phyloP scores from a whole-genome alignment of 768 basidiomycete species.

The Agaricus blazei region DNA sequence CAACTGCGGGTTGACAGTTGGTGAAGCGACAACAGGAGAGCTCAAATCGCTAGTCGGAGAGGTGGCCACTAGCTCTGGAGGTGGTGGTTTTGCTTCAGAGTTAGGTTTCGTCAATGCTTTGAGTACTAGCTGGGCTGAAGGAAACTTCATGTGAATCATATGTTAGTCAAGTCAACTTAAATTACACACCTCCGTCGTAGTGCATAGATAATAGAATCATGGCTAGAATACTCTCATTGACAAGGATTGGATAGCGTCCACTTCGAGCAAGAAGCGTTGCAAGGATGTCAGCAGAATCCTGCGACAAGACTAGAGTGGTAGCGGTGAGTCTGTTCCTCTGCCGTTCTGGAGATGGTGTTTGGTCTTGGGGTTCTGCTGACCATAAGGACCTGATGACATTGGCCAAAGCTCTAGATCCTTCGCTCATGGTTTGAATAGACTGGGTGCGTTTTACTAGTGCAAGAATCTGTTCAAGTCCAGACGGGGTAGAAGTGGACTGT shows the following conservation, averaged over 20 bases:
- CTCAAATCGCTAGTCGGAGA: constrained; percentile 39
- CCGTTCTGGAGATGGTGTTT: constrained; percentile 26
- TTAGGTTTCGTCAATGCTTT: constrained; percentile 48
- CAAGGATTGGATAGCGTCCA: constrained; percentile 74
- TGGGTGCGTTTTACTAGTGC: constrained; percentile 75
- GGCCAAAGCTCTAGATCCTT: constrained; percentile 85
- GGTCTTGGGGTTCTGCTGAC: constrained; percentile 15
- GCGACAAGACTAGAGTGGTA: constrained; percentile 44
- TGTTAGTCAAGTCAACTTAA: background rate
- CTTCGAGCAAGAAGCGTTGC: constrained; percentile 71
- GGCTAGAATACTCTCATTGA: constrained; percentile 87
- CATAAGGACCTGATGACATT: constrained; percentile 80
- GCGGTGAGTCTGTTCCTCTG: constrained; percentile 50
- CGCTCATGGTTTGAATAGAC: constrained; percentile 78
- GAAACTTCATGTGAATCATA: background rate
- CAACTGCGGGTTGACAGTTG: constrained; percentile 32
- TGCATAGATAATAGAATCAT: constrained; percentile 71
- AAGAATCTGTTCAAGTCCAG: constrained; percentile 65
- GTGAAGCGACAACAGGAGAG: constrained; percentile 44
- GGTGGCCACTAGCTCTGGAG: constrained; percentile 29
- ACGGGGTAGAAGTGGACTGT: constrained; percentile 18
- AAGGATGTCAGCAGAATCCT: constrained; percentile 56
- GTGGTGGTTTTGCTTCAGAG: background rate
- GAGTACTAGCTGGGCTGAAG: constrained; percentile 56
- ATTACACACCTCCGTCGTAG: constrained; percentile 55